Conservation (phyloP, 2,329 filamentous ascomycete genomes). For the Furcasterigmium sp. region DNA sequence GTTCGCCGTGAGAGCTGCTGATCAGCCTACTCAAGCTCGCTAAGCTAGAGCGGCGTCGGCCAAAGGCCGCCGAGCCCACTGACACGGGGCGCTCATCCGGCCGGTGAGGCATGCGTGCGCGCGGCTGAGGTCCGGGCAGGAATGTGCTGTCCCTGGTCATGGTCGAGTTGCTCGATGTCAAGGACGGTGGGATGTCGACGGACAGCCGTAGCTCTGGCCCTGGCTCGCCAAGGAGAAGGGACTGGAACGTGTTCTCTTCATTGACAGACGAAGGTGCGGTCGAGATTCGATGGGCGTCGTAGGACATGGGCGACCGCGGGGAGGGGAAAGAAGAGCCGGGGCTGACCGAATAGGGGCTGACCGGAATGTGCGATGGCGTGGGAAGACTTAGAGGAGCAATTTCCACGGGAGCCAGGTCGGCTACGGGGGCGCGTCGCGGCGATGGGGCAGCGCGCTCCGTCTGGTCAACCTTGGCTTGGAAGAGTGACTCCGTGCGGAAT, state of each 20-base stretch:
- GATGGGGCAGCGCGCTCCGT: conserved; percentile 40
- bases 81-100: conserved; percentile 55
- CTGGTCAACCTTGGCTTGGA: conserved; percentile 25
- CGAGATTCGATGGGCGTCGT: conserved; percentile 67
- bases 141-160: conserved; percentile 65
- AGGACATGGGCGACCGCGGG: conserved; percentile 62
- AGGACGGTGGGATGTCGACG: conserved; percentile 67
- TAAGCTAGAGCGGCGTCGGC: conserved; percentile 68
- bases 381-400: conserved; percentile 40
- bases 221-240: conserved; percentile 67
- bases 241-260: conserved; percentile 67
- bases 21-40: conserved; percentile 73
- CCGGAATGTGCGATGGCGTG: conserved; percentile 38
- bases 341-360: conserved; percentile 61
- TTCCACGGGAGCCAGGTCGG: conserved; percentile 47
- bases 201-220: conserved; percentile 69
- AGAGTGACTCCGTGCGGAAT: conserved; percentile 29
- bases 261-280: conserved; percentile 70
- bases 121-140: conserved; percentile 20
- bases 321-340: conserved; percentile 64
- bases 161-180: conserved; percentile 71
- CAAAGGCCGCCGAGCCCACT: conserved; percentile 56
- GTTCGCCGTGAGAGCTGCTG: conserved; percentile 67
- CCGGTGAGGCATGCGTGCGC: conserved; percentile 34
- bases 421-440: conserved; percentile 32